Base-by-base conservation (phyloP, 75 land plant genomes). In the Larix kaempferi region DNA sequence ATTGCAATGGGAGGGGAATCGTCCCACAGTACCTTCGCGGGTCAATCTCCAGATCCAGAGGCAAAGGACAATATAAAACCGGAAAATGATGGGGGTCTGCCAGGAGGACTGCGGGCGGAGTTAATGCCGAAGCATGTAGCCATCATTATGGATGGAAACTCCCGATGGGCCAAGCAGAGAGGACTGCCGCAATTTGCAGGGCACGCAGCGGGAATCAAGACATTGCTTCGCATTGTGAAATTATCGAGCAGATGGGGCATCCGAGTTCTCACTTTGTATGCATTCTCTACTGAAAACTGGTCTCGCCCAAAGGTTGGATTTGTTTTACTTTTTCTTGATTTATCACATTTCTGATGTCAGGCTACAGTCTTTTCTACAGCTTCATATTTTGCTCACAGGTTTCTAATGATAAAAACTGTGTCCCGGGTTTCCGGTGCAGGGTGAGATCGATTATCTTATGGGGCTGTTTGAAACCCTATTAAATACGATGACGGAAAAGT, bases 231-330 rank as follows among this genome's bases (percentile, higher is more conserved):
- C 52, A 71, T 81, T 8, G 74, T 78, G n/a, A 78, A 78, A 39
- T 49, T 78, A 16, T 79, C 83, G 14, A 61, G 56, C 17, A 4
- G 10, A 39, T 81, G 81, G 83, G 83, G 83, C 56, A 37, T 81
- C 69, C 27, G 71, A 27, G 79, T 78, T 57, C 83, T 81, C 52
- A 81, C 83, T 3, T 81, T 81, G 57, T 81, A 78, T 71, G 83
- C 83, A 29, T 81, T 81, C 59, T 81, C 83, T 15, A 78, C 81
- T 16, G 83, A 81, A 64, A 81, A 81, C 29, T 81, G 83, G 83
- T 57, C 54, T 63, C 82, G 83, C 39, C 83, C 83, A 6, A 56
- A 26, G 83, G 83, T 81, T 55, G 22, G 63, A 22, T 37, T 63
- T 23, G 41, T 59, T 57, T 8, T 27, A 55, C 22, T 35, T n/a